Evolutionary conservation across 2,329 filamentous ascomycete species (phyloP), one percentile per base, ranked within the genome.

Genomic region (Trichoderma sp.): DNA sequence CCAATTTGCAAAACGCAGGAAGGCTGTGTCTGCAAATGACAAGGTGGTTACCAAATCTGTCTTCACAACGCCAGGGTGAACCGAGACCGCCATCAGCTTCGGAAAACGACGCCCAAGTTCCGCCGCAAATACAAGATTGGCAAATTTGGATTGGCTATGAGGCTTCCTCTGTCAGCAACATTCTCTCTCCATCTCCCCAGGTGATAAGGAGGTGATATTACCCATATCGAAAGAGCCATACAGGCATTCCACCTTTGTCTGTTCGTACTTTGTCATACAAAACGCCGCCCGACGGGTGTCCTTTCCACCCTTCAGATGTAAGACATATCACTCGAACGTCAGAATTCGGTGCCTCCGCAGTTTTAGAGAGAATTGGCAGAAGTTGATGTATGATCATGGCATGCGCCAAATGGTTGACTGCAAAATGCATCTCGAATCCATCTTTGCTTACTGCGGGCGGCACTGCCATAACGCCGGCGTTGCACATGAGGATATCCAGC

Each of bases 391-490:
- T 78, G 10, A 86, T 76, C 4, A 83, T 77, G 4, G 83, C 82
- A 64, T 85, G 83, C n/a, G 83, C 83, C 52, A 86, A 72, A 72
- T 86, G 82, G 67, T 86, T 87, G 2, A 80, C 83, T 1, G 80
- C 83, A 70, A 86, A 84, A 70, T 85, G 81, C 10, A 81, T 71
- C 72, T 86, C 85, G 70, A 84, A 86, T 14, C 83, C 83, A 21
- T 86, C 81, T 35, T 75, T 73, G 7, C 82, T 83, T 13, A 80
- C 72, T 3, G 70, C 77, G 0, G 81, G 73, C 4, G 79, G 75
- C 5, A 72, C 68, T 2, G 77, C 80, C 78, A 84, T 82, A 69
- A 83, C 78, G 3, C 84, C 84, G 0, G 83, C 84, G 65, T 85
- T 85, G 60, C 80, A 79, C 52, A 85, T 77, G 10, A 85, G 75